Conservation (phyloP, 1,284 basidiomycete genomes). For the Puccinia novopanici region DNA sequence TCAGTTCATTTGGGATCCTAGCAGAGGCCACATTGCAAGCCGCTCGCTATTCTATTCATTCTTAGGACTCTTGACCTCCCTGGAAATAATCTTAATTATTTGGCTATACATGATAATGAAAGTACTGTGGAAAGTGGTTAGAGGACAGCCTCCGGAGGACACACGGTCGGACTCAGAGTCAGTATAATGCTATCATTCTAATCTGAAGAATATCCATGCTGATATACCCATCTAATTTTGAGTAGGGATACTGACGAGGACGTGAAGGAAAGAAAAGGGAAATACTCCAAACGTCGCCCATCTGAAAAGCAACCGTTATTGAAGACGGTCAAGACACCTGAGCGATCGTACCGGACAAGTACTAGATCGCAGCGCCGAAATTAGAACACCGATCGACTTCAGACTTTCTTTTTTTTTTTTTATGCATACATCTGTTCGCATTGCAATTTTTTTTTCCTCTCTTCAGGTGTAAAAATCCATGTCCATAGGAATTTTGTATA, state of each 20-base stretch:
- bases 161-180: constrained; percentile 41
- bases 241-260: constrained; percentile 5
- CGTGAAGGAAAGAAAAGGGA: background rate
- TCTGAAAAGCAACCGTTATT: constrained; percentile 9
- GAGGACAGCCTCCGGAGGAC: constrained; percentile 29
- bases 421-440: too few species aligned
- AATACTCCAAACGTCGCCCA: background rate
- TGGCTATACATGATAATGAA: constrained; percentile 42
- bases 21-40: constrained; percentile 7
- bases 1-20: constrained; percentile 27
- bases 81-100: constrained; percentile 36
- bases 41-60: constrained; percentile 7
- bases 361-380: background rate
- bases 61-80: constrained; percentile 14
- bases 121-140: constrained; percentile 35
- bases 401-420: too few species aligned
- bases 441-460: too few species aligned
- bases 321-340: background rate
- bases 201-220: background rate
- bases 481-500: background rate
- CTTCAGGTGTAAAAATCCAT: too few species aligned
- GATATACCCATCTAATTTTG: background rate
- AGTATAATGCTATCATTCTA: background rate
- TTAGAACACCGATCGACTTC: background rate
- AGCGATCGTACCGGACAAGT: background rate